phyloP scores from a whole-genome alignment of 345 rosid species.

The Punica granatum region DNA sequence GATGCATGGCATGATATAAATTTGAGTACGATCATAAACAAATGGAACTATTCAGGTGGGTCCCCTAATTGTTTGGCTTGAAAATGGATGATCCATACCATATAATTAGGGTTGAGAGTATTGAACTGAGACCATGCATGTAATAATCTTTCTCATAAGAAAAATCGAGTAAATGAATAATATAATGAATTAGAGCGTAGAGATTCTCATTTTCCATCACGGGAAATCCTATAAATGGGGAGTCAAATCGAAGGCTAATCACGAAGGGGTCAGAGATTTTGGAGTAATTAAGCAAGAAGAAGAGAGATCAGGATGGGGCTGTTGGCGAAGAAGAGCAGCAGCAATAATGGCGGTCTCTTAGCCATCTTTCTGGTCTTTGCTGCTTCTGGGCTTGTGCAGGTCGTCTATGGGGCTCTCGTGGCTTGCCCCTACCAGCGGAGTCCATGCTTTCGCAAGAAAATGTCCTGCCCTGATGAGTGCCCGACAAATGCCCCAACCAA shows the following conservation, averaged over 20 bases:
- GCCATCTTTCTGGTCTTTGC: conserved; percentile 10
- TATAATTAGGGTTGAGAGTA: too few species aligned
- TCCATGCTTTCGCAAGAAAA: conserved; percentile 17
- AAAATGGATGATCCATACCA: too few species aligned
- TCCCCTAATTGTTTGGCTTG: too few species aligned
- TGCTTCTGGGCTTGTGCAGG: conserved; percentile 11
- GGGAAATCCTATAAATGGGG: background rate
- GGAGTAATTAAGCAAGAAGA: background rate
- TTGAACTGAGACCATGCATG: background rate
- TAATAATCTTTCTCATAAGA: too few species aligned
- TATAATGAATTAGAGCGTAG: background rate
- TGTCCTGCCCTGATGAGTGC: conserved; percentile 29
- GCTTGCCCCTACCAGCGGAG: conserved; percentile 7
- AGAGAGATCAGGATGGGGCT: background rate
- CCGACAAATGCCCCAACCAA: conserved; percentile 9
- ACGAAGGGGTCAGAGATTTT: background rate
- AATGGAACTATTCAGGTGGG: too few species aligned
- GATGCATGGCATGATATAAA: too few species aligned
- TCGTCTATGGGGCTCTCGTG: conserved; percentile 10
- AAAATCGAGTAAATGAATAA: background rate
- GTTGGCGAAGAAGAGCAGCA: conserved; percentile 11
- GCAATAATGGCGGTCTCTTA: background rate
- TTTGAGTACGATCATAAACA: background rate
- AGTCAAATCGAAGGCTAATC: background rate
- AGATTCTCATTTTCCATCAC: background rate